Conservation (phyloP, 768 basidiomycete species). For the Panaeolus cyanescens region DNA sequence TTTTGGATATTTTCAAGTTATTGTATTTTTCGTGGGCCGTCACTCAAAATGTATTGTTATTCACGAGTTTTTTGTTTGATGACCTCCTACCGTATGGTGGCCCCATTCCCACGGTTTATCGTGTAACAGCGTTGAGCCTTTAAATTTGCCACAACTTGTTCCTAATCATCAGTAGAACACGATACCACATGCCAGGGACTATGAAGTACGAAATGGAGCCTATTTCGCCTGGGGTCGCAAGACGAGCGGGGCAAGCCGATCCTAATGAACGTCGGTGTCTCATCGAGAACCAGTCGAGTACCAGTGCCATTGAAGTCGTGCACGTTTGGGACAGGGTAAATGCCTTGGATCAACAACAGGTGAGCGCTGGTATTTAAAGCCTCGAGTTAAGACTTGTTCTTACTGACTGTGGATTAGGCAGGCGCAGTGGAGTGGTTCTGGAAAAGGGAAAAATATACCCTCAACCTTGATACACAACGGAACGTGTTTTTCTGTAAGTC, state of each 20-base stretch:
- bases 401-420: not conserved
- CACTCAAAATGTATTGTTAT: too few species aligned
- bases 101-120: too few species aligned
- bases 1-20: too few species aligned
- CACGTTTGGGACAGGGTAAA: not conserved
- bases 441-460: constrained; percentile 8
- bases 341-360: not conserved
- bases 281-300: constrained; percentile 8
- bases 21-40: too few species aligned
- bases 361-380: not conserved
- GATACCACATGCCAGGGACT: too few species aligned
- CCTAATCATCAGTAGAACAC: too few species aligned
- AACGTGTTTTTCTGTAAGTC: constrained; percentile 14
- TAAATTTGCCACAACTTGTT: too few species aligned
- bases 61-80: too few species aligned
- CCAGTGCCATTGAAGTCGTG: not conserved
- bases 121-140: too few species aligned
- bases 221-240: too few species aligned
- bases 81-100: too few species aligned
- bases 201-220: too few species aligned
- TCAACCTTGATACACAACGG: constrained; percentile 15
- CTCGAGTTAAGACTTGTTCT: not conserved
- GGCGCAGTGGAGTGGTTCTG: constrained; percentile 12
- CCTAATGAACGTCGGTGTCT: constrained; percentile 11
- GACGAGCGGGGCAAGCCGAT: constrained; percentile 3